These are phyloP conservation scores for Colletotrichum cuscutae DNA, from an alignment of 2,329 filamentous ascomycete genomes.

Conservation along the genomic window DNA sequence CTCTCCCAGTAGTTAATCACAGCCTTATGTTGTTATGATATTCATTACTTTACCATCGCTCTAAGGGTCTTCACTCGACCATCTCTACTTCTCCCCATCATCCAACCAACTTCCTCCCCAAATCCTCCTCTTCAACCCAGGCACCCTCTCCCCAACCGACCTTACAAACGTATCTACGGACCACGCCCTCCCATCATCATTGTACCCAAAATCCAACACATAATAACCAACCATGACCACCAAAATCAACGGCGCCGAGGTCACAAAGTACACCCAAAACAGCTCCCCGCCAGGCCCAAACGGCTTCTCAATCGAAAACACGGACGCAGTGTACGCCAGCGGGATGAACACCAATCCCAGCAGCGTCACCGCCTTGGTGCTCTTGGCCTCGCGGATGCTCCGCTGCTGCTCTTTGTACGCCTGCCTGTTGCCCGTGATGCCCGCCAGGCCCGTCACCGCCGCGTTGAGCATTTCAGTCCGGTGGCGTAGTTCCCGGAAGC, in stretches of 20 bases:
- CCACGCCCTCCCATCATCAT: constrained; percentile 38
- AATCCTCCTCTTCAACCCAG: not conserved
- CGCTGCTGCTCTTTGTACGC: constrained; percentile 39
- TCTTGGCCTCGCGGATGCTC: constrained; percentile 39
- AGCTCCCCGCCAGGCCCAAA: constrained; percentile 34
- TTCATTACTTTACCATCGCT: too few species aligned
- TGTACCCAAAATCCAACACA: constrained; percentile 39
- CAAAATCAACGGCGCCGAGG: constrained; percentile 36
- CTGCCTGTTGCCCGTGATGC: constrained; percentile 40
- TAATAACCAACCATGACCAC: constrained; percentile 36
- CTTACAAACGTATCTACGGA: constrained; percentile 31
- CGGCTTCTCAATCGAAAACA: constrained; percentile 39
- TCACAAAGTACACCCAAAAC: constrained; percentile 39
- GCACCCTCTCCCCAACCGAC: constrained; percentile 4
- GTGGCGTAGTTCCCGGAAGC: constrained; percentile 39
- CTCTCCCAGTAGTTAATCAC: not conserved
- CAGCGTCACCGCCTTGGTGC: constrained; percentile 39
- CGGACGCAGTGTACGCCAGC: constrained; percentile 36
- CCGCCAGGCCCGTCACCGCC: constrained; percentile 38
- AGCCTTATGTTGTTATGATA: too few species aligned
- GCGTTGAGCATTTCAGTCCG: constrained; percentile 38
- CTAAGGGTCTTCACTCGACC: too few species aligned
- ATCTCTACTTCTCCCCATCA: not conserved
- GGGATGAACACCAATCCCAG: constrained; percentile 40
- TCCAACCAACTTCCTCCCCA: not conserved